A percentile compares a stretch with the other conserved stretches of the same genome.
These are phyloP conservation scores for Phyllosticta citribraziliensis DNA, from an alignment of 2,329 filamentous ascomycete genomes.

Conservation along the genomic window DNA sequence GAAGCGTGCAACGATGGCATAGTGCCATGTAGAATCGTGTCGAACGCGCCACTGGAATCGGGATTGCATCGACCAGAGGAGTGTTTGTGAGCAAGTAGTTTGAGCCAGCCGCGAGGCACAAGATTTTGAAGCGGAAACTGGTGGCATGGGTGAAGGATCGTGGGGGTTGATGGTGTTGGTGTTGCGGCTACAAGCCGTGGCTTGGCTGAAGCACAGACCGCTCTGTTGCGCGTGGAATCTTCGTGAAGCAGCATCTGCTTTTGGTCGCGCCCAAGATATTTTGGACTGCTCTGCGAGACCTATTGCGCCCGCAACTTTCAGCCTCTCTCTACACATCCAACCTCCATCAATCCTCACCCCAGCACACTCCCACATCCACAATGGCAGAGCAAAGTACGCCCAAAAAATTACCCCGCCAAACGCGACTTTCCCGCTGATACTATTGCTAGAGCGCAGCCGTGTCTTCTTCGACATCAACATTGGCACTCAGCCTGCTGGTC, in stretches of 20 bases:
- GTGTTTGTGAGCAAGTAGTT: too few relatives aligned
- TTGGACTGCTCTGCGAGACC: too few relatives aligned
- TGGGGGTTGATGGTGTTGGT: background rate
- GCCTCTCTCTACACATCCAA: background rate
- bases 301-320: too few relatives aligned
- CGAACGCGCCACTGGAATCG: too few relatives aligned
- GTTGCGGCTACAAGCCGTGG: background rate
- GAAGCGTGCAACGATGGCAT: too few relatives aligned
- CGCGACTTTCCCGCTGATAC: background rate
- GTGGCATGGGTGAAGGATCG: background rate
- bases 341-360: background rate
- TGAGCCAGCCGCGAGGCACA: too few relatives aligned
- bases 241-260: conserved; percentile 8
- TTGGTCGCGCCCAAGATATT: background rate
- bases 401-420: background rate
- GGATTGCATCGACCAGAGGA: too few relatives aligned
- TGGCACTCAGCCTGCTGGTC: conserved; percentile 61
- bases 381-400: conserved; percentile 8
- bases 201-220: conserved; percentile 1
- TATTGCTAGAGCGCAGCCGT: conserved; percentile 50
- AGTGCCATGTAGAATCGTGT: too few relatives aligned
- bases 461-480: conserved; percentile 93
- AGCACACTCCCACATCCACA: background rate
- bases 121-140: background rate
- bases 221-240: conserved; percentile 6